Evolutionary conservation across 176 grass and related monocot genomes (phyloP), one percentile per base, ranked within the genome.

Genomic region (Panicum miliaceum): DNA sequence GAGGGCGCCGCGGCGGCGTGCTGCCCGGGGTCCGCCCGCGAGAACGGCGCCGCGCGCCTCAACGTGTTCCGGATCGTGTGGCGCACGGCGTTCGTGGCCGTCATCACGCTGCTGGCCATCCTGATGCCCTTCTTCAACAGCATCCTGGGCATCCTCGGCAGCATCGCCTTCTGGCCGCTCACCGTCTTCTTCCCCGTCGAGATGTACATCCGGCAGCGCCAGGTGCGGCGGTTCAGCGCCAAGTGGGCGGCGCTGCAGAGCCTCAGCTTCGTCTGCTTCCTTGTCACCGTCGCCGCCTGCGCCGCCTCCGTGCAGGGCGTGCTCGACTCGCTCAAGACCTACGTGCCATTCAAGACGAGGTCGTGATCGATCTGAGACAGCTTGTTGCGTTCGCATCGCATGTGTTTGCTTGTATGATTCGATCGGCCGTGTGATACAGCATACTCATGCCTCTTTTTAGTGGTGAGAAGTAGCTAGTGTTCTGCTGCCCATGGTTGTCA

Each of bases 61-160:
- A 89, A 85, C 42, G 25, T 80, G 15, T 91, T 94, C 81, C 57
- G 84, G 56, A 51, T 94, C 16, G 71, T 84, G 32, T 97, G 86
- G 90, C 81, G 95, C 81, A 90, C 95, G 22, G 34, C 77, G 46
- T 97, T 86, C 81, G 90, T 97, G 72, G 78, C 38, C n/a, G 67
- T 90, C 2, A 73, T 84, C 56, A 97, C 92, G 51, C 83, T 92
- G 13, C 59, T 88, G 29, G 95, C 92, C 1, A 76, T 93, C 57
- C 11, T 91, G 11, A 82, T 97, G 95, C 92, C 95, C 1, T 97
- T 97, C 90, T 97, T 94, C 89, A 97, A 97, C 71, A 91, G 91
- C 65, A 88, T 97, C 42, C 88, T 97, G 0, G 86, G 88, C 3
- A 92, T 97, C 78, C 85, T 97, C 12, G 92, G 95, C 15, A 88